Evolutionary conservation across 495 filamentous ascomycete genomes (phyloP).

Genomic region (Neurospora sp.): DNA sequence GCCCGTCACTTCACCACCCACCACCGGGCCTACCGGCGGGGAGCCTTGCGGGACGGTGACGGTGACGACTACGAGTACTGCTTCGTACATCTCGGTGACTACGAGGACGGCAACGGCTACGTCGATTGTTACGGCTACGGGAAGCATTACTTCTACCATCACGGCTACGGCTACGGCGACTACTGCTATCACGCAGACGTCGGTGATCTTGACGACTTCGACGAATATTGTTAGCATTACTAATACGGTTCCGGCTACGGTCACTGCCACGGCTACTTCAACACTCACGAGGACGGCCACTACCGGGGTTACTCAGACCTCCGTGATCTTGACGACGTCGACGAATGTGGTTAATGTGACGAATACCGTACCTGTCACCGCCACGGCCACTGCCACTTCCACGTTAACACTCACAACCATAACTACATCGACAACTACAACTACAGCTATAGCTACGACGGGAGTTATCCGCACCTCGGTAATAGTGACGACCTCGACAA

Average conservation of each 20-base stretch:
- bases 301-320: not conserved
- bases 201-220: not conserved
- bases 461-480: not conserved
- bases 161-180: not conserved
- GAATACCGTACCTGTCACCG: not conserved
- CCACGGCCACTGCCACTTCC: not conserved
- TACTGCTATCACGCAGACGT: no score
- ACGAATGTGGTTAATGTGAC: not conserved
- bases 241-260: not conserved
- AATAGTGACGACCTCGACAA: conserved; percentile 1
- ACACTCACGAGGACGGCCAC: not conserved
- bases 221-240: not conserved
- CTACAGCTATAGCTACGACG: not conserved
- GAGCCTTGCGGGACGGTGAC: not conserved
- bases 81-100: conserved; percentile 6
- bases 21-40: not conserved
- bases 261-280: not conserved
- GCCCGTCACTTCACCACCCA: not conserved
- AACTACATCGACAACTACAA: not conserved
- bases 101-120: not conserved
- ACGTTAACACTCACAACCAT: conserved; percentile 5
- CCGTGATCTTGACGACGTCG: not conserved
- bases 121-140: not conserved
- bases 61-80: conserved; percentile 3
- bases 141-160: no score